Evolutionary conservation across 352 stramenopile species (phyloP), one percentile per base, ranked within the genome.

Genomic region (Phytophthora constricta): DNA sequence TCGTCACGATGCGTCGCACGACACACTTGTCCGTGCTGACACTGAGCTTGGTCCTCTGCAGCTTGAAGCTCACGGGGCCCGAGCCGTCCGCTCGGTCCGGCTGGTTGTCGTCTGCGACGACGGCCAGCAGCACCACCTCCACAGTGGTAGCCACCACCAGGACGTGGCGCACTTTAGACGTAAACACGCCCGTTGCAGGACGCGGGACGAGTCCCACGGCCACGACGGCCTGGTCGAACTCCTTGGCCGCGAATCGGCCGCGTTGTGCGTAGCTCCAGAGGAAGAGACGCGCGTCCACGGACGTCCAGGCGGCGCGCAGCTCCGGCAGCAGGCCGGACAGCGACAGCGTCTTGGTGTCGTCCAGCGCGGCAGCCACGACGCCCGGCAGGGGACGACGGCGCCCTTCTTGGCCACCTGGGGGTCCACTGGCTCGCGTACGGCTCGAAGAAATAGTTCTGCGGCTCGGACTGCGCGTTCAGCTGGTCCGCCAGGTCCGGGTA

Each of bases 121-220:
- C 80, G 2, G 93, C 96, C 48, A 98, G 86, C 3, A 99, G 75
- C 37, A 98, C 83, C 14, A 98, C 90, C 75, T 99, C 95, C 50
- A 98, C 94, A 0, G 93, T 93, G 26, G 97, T 99, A 9, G 96
- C 96, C 5, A 99, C 90, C 28, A 98, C 91, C 16, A 99, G 74
- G 65, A 97, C 86, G 79, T 97, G 96, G 72, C 97, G 87, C 14
- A 99, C 96, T 59, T 90, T 89, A 37, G 96, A 72, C 9, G 89
- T 96, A 68, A 99, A 99, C 0, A 99, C 93, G 55, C 93, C 95
- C 1, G 82, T 31, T 25, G 92, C 91, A 0, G 97, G 97, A 37
- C 66, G 67, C 9, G 90, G 82, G 19, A 87, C 89, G 41, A 99
- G 69, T 4, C 89, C 96, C 17, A 99, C 96, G 16, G 88, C 88